A percentile compares a stretch with the other conserved stretches of the same genome.
phyloP scores from a whole-genome alignment of 345 rosid genomes.

The Citrus inodora region DNA sequence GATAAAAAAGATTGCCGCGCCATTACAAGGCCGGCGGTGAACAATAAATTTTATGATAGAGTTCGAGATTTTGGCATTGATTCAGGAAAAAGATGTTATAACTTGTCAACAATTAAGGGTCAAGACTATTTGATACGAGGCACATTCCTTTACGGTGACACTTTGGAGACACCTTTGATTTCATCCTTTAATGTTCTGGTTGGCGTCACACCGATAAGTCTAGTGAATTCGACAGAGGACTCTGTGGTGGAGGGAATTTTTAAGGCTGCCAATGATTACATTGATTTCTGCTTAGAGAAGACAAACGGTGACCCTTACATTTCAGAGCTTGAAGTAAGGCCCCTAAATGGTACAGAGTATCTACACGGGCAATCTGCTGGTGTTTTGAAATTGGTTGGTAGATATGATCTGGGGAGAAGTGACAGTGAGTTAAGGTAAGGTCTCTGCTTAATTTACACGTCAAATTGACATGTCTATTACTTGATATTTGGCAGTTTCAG shows the following conservation, averaged over 20 bases:
- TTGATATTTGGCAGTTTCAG: slow-evolving; percentile 31
- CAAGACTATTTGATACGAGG: slow-evolving; percentile 47
- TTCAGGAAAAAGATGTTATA: slow-evolving; percentile 53
- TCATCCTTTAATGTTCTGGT: slow-evolving; percentile 30
- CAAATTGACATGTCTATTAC: background rate
- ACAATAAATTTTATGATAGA: slow-evolving; percentile 17
- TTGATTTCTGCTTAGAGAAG: slow-evolving; percentile 47
- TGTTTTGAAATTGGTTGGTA: slow-evolving; percentile 42
- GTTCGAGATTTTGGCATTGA: slow-evolving; percentile 33
- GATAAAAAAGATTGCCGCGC: slow-evolving; percentile 25
- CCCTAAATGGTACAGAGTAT: slow-evolving; percentile 33
- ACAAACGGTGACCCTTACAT: slow-evolving; percentile 41
- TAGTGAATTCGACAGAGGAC: slow-evolving; percentile 27
- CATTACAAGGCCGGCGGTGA: slow-evolving; percentile 14
- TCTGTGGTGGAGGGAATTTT: slow-evolving; percentile 44
- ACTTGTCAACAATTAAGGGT: slow-evolving; percentile 27
- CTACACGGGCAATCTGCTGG: slow-evolving; percentile 20
- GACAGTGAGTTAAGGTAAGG: slow-evolving; percentile 40
- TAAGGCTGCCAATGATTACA: slow-evolving; percentile 25
- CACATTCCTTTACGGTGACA: slow-evolving; percentile 28
- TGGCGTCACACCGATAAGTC: slow-evolving; percentile 35
- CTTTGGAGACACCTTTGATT: background rate
- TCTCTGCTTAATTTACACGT: slow-evolving; percentile 2
- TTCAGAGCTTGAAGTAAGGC: slow-evolving; percentile 54
- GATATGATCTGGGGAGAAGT: slow-evolving; percentile 37